Base-by-base conservation (phyloP, 345 rosid species). In the Aquilaria malaccensis region DNA sequence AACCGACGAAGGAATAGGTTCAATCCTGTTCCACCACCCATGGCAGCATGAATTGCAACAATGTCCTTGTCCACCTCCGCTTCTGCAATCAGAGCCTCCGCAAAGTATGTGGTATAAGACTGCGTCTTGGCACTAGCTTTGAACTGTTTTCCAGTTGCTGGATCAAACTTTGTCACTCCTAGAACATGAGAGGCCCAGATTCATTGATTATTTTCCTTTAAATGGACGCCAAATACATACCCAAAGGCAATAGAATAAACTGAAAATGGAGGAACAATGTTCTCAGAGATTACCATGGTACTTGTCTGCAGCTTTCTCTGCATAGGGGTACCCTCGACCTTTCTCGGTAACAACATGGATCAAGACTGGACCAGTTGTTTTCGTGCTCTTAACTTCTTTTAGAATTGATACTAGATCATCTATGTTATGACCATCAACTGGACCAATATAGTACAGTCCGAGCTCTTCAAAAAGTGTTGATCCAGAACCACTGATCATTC, bases 21-120 rank as follows among this genome's bases (percentile, higher is more conserved):
- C 59, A 94, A 66, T 6, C 99, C 99, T 0, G 97, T 94, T 52
- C 99, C 99, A 58, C 99, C 99, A 77, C 99, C 99, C 99, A 94
- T 94, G 32, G 99, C 99, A 57, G 99, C 97, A 79, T 94, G 99
- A 55, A 94, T 90, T 13, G 97, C 99, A 71, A 90, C 88, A 41
- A 94, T 70, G 61, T 84, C 79, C 67, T 83, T 90, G 74, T 94
- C 96, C 3, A 7, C 85, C 78, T 94, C 96, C 0, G 99, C 99
- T 81, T 94, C 99, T 0, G 97, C 97, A 5, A 81, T 79, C 74
- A 94, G 75, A 56, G 99, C 97, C 75, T 94, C 99, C 0, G 96
- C 99, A 69, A 94, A 94, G 70, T 88, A 90, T 2, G 94, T 87
- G 6, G 97, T 94, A 69, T 83, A 90, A 53, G 99, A 77, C 56